Conservation (phyloP, 108 stramenopile genomes). For the Pseudonitzschia delicatissima region DNA sequence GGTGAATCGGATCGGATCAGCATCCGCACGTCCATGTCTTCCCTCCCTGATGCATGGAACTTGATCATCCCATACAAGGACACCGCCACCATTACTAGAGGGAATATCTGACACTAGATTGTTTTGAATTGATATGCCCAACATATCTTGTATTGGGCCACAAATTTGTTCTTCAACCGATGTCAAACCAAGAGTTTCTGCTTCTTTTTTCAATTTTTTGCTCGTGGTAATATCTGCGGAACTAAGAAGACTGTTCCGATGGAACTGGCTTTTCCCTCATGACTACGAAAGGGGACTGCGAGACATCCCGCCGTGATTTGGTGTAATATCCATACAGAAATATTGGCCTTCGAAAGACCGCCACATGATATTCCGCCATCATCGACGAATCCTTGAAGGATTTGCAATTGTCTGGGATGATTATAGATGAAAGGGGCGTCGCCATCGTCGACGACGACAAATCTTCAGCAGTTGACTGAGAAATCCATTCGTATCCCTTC, state of each 20-base stretch:
- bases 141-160: conserved; percentile 31
- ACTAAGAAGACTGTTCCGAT: neutral
- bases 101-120: conserved; percentile 24
- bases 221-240: neutral
- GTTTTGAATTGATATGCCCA: conserved; percentile 65
- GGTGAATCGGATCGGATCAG: conserved; percentile 46
- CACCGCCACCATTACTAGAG: neutral
- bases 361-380: conserved; percentile 36
- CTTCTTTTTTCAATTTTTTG: conserved; percentile 5
- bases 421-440: neutral
- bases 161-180: conserved; percentile 83
- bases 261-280: conserved; percentile 11
- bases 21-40: conserved; percentile 92
- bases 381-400: neutral
- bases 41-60: conserved; percentile 87
- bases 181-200: conserved; percentile 53
- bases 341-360: conserved; percentile 64
- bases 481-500: conserved; percentile 22
- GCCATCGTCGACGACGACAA: neutral
- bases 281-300: conserved; percentile 80
- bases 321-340: conserved; percentile 70
- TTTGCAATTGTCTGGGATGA: neutral
- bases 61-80: conserved; percentile 73
- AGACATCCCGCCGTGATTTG: conserved; percentile 66
- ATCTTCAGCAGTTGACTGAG: conserved; percentile 22